Base-by-base conservation (phyloP, 139 green algal species). In the Picochlorum sp. region DNA sequence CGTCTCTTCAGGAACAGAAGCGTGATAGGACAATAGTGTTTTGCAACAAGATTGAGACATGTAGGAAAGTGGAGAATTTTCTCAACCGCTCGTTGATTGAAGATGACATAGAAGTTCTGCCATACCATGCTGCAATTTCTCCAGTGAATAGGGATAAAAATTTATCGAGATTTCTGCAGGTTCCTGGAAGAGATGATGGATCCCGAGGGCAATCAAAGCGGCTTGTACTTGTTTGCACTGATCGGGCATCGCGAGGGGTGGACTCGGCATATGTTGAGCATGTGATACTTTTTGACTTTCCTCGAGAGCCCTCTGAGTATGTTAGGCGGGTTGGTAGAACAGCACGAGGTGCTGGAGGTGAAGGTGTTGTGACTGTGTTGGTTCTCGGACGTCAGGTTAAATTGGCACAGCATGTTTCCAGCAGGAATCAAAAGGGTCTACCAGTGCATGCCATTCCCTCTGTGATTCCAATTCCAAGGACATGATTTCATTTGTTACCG, bases 231-330 rank as follows among this genome's bases (percentile, higher is more conserved):
- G 77, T 94, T 31, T 89, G 80, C 70, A 94, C 86, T 10, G 86
- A 94, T 75, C 58, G 79, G 38, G 79, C 84, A 31, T 86, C 77
- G 24, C 70, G 85, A 18, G 89, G 90, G 30, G 77, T 96, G 31
- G 89, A 96, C 77, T 71, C 66, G 16, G 60, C 62, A 11, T 59
- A 64, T 60, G 71, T 77, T 16, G 73, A 85, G 26, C 88, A 95
- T 49, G 92, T 97, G 23, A 83, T 98, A 62, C 74, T 98, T 60
- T 98, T 97, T 69, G 92, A 98, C 73, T 96, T 98, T 72, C 92
- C 92, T 0, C 69, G 92, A 0, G 92, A 98, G 68, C 92, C 92
- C 0, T 91, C 78, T 1, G 92, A 98, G 73, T 98, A 98, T 57
- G 83, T 98, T 11, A 74, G 92, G 1, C 71, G 92, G 0, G 92